A percentile compares a stretch with the other conserved stretches of the same genome.
phyloP scores from a whole-genome alignment of 805 yeast species.

The Lipomyces spencermartinsiae region DNA sequence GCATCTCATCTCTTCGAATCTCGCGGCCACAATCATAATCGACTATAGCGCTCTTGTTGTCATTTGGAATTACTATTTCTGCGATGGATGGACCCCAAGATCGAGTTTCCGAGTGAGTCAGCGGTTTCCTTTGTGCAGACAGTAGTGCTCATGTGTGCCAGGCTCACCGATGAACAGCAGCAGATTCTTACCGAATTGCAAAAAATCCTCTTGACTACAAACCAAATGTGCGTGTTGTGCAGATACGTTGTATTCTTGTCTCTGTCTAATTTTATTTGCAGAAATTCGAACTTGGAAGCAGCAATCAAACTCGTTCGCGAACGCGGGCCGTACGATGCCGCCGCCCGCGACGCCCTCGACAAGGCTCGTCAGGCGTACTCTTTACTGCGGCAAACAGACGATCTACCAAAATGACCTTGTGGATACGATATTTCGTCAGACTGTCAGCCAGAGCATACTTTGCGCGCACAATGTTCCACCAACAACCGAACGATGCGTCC shows the following conservation, averaged over 20 bases:
- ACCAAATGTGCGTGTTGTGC: conserved; percentile 20
- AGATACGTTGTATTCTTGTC: neutral
- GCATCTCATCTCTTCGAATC: neutral
- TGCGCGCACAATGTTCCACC: neutral
- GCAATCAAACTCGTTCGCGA: conserved; percentile 8
- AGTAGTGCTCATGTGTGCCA: neutral
- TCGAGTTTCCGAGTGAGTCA: neutral
- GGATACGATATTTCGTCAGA: neutral
- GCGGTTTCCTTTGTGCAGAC: neutral
- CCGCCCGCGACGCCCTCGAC: conserved; percentile 14
- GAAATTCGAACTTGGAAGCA: conserved; percentile 6
- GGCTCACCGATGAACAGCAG: conserved; percentile 14
- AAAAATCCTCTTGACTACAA: conserved; percentile 23
- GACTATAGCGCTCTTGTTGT: neutral
- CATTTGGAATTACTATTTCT: neutral
- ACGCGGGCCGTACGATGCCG: conserved; percentile 8
- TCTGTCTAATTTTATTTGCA: neutral
- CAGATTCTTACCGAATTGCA: conserved; percentile 21
- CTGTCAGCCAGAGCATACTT: neutral
- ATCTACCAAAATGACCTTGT: neutral
- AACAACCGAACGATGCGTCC: neutral
- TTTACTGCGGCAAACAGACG: neutral
- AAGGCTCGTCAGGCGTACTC: conserved; percentile 7
- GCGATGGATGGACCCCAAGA: neutral
- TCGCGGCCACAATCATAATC: neutral